Conservation (phyloP, 2,329 filamentous ascomycete genomes). For the Rhynchosporium graminicola region DNA sequence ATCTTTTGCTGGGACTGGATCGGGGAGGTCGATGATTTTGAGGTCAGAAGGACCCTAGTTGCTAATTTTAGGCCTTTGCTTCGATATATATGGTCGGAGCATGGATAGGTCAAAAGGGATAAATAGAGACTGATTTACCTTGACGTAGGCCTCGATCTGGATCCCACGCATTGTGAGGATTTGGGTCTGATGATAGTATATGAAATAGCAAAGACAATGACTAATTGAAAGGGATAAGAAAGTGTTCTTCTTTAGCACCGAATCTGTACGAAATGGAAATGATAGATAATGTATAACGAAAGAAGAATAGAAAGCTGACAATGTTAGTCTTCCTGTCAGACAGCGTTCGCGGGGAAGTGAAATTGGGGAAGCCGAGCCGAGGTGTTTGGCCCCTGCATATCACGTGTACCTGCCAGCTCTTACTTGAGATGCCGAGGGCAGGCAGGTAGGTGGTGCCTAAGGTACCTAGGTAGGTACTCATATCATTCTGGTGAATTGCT, state of each 20-base stretch:
- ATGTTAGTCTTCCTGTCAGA: not conserved
- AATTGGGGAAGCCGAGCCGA: slow-evolving; percentile 13
- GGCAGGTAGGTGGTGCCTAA: too few relatives aligned
- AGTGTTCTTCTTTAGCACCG: not conserved
- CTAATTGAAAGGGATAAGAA: not conserved
- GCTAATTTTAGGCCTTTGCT: not conserved
- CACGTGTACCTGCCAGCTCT: not conserved
- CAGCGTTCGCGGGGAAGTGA: slow-evolving; percentile 14
- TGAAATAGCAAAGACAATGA: too few relatives aligned
- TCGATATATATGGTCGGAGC: slow-evolving; percentile 1
- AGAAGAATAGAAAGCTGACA: slow-evolving; percentile 3
- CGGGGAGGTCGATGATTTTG: slow-evolving; percentile 70
- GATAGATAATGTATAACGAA: not conserved
- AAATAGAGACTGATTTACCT: slow-evolving; percentile 49
- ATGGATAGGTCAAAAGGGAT: not conserved
- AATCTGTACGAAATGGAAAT: not conserved
- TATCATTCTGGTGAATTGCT: too few relatives aligned
- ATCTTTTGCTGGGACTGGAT: slow-evolving; percentile 67
- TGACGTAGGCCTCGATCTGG: slow-evolving; percentile 72
- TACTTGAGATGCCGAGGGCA: too few relatives aligned
- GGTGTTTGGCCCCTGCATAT: not conserved
- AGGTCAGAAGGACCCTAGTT: slow-evolving; percentile 75
- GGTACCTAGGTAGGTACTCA: too few relatives aligned
- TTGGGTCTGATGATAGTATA: not conserved
- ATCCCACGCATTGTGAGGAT: slow-evolving; percentile 68